Percentiles rank a stretch among this genome's conserved stretches.
These are phyloP conservation scores for Pterocarpus santalinus DNA, from an alignment of 306 rosid genomes.

Conservation along the genomic window DNA sequence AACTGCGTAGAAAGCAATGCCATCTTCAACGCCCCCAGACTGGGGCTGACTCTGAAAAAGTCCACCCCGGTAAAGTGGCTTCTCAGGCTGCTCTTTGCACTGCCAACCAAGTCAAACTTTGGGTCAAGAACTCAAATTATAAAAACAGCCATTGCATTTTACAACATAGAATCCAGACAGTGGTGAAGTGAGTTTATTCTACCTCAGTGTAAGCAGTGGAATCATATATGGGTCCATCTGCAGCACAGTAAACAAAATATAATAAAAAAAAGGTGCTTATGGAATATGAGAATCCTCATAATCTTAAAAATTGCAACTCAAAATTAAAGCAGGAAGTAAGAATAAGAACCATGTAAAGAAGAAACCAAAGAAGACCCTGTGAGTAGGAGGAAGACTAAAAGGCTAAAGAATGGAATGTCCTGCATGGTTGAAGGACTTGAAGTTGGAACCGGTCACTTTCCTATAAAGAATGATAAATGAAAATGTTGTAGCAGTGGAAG, in stretches of 20 bases:
- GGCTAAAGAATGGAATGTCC: conserved; percentile 14
- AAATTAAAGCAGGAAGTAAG: background rate
- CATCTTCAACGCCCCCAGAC: background rate
- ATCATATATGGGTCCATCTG: conserved; percentile 94
- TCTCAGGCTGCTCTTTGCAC: conserved; percentile 75
- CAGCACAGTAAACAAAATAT: conserved; percentile 12
- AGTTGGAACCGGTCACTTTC: conserved; percentile 15
- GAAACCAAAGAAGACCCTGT: conserved; percentile 46
- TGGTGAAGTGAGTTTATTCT: background rate
- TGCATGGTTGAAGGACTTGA: conserved; percentile 47
- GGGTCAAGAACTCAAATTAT: background rate
- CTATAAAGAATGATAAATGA: conserved; percentile 3
- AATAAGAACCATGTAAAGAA: conserved; percentile 66
- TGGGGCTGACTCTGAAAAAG: conserved; percentile 45
- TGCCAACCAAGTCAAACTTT: conserved; percentile 38
- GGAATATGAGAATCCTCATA: no score
- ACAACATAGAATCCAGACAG: background rate
- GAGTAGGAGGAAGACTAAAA: conserved; percentile 49
- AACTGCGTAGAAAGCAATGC: background rate
- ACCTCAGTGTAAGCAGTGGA: conserved; percentile 85
- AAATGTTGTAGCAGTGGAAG: conserved; percentile 5
- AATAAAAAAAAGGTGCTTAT: background rate
- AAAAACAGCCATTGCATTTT: no score
- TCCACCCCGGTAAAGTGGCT: conserved; percentile 82
- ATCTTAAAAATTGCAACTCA: background rate